Evolutionary conservation across 805 yeast genomes (phyloP), one percentile per base, ranked within the genome.

Genomic region (Metschnikowia kunwiensis): DNA sequence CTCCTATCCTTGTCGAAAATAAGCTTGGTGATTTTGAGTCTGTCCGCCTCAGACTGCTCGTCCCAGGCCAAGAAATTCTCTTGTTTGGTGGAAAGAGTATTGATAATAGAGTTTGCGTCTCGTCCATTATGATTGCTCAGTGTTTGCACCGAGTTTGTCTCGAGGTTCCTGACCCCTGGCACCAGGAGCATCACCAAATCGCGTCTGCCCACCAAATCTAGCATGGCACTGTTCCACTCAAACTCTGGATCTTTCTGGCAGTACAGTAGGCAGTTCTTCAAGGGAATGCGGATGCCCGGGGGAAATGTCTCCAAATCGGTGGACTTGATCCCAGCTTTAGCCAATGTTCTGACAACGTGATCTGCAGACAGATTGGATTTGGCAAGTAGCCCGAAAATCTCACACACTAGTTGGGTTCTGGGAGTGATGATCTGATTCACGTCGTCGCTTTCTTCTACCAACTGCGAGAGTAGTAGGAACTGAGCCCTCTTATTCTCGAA

Each of bases 1-100:
- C 97, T 65, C 30, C 94, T 63, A 56, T 91, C 97, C 27, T 75
- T 72, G 11, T 80, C 77, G 53, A 87, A 91, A 0, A 89, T 78
- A 9, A 83, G 59, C 43, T 75, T 77, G 1, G 91, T 79, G n/a
- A 84, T 72, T 21, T 74, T 74, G 29, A 80, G 72, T 30, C 82
- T 63, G 38, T 82, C 89, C 3, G 80, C 78, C 49, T 84, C 91
- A 1, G 78, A 68, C 32, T 78, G 83, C 7, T 76, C 82, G 57
- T 80, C 86, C 83, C 85, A 79, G 0, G 87, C 79, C 24, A 72
- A 54, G 1, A 75, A 55, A 4, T 66, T 61, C 14, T 77, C 81
- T 19, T 47, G 50, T 20, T 61, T 65, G 19, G 32, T 73, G 54
- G 36, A 69, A 46, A 33, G 66, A 51, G 43, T 64, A 48, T 43